Base-by-base conservation (phyloP, 1,284 basidiomycete genomes). In the Coniophora puteana region DNA sequence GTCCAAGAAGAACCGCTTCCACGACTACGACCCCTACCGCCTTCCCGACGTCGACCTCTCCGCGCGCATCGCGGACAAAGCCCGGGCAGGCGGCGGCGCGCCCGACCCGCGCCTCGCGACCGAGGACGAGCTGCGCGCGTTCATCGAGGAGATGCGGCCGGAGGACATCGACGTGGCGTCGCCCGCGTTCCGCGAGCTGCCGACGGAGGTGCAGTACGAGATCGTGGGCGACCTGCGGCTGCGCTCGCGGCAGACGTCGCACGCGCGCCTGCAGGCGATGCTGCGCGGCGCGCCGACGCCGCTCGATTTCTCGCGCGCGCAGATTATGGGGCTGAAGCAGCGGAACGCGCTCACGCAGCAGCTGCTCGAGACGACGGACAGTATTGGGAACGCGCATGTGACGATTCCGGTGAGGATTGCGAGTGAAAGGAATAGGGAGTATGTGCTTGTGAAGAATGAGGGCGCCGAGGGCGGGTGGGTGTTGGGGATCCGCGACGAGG, bases 171-270 rank as follows among this genome's bases (percentile, higher is more conserved):
- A 97, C 57, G 75, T 93, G 41, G 75, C 80, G 13, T 91, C 90
- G 2, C 75, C 88, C 7, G 88, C 84, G n/a, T 99, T 99, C 58
- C 83, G 84, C 20, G 89, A 92, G 47, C 76, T 99, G 8, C 93
- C 96, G 0, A 92, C 91, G 0, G 94, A 98, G 62, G 82, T 96
- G 17, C 93, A 99, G 59, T 99, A 99, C 63, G 96, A 99, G 68
- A 93, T 99, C 50, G 87, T 99, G 22, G 95, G 95, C 43, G 96
- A 99, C 66, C 68, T 98, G 43, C 81, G 94, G 4, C 70, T 95
- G 32, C 93, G 93, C 59, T 97, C 93, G 1, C 80, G 96, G 2
- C 93, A 96, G 62, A 95, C 93, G 6, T 96, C 92, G 5, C 88
- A 94, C 66, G 82, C 82, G 38, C 86, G 96, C 8, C 68, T 99